Percentiles rank a stretch among this genome's conserved stretches.
Evolutionary conservation across 78 protist species (phyloP).

Genomic region (Dictyostelium firmibasis): DNA sequence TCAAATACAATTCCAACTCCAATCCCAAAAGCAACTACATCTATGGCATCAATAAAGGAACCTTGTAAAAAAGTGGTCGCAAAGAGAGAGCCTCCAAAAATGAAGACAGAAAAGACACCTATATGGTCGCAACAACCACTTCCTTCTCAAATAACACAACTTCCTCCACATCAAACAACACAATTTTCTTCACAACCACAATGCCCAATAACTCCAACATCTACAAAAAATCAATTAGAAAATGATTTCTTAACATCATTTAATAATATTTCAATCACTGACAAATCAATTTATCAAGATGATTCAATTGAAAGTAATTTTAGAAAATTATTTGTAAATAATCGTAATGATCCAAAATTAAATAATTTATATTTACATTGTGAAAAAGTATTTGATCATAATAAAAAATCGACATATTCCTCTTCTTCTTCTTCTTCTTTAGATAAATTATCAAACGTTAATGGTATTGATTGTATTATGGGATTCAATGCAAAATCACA

Average conservation of each 20-base stretch:
- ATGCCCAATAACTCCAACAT: too few relatives aligned
- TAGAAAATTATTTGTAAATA: conserved; percentile 16
- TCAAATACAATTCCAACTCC: not conserved
- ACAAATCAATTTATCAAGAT: not conserved
- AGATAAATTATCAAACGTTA: not conserved
- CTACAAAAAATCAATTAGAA: not conserved
- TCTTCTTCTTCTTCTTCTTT: too few relatives aligned
- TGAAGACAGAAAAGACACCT: too few relatives aligned
- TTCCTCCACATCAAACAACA: not conserved
- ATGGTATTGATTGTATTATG: not conserved
- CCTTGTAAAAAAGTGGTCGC: too few relatives aligned
- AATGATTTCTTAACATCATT: not conserved
- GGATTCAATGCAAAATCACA: not conserved
- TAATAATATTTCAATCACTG: not conserved
- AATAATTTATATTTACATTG: not conserved
- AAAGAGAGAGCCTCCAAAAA: too few relatives aligned
- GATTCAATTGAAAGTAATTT: not conserved
- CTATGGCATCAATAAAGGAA: too few relatives aligned
- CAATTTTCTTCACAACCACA: not conserved
- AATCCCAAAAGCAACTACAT: too few relatives aligned
- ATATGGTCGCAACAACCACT: too few relatives aligned
- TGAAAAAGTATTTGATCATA: not conserved
- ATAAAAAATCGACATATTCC: too few relatives aligned
- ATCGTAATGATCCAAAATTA: conserved; percentile 2
- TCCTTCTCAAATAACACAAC: too few relatives aligned